Base-by-base conservation (phyloP, 805 yeast species). In the Torulaspora quercuum region DNA sequence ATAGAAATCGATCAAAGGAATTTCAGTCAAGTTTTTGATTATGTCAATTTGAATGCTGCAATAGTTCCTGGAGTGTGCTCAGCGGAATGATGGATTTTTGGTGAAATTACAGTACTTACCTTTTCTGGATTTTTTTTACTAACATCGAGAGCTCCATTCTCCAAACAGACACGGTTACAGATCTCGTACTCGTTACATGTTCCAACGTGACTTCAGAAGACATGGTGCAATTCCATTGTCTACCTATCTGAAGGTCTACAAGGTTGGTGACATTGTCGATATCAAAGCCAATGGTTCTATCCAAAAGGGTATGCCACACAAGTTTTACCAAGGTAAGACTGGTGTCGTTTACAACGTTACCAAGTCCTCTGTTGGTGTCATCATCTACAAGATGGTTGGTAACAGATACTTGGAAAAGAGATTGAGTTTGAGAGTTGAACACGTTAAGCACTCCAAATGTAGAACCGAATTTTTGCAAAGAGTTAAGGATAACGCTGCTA, bases 231-330 rank as follows among this genome's bases (percentile, higher is more conserved):
- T 88, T 67, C 80, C 95, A 56, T 76, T 92, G 80, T 85, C 97
- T 59, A 85, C 95, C 69, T 92, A 90, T 92, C 75, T 92, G 78
- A 88, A 86, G 83, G 75, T 80, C 69, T 92, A 92, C 95, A 88
- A 80, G 75, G 97, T 92, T 64, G 98, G 98, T 68, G 98, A 92
- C 73, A 90, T 92, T 64, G 98, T 92, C 67, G 98, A 92, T 75
- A 89, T 92, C 80, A 90, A 86, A 78, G 98, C 94, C 72, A 92
- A 92, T 72, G 96, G 96, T 80, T 79, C 98, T 59, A 78, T 89
- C 80, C 97, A 92, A 72, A 89, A 90, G 83, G 97, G 97, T 86
- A 87, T 92, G 96, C 98, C 98, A 72, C 95, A 87, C 88, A 92
- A 92, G 80, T 89, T 78, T 84, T 92, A 92, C 96, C 97, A 92